Conservation (phyloP, 2,329 filamentous ascomycete genomes). For the Zasmidium citrigriseum region DNA sequence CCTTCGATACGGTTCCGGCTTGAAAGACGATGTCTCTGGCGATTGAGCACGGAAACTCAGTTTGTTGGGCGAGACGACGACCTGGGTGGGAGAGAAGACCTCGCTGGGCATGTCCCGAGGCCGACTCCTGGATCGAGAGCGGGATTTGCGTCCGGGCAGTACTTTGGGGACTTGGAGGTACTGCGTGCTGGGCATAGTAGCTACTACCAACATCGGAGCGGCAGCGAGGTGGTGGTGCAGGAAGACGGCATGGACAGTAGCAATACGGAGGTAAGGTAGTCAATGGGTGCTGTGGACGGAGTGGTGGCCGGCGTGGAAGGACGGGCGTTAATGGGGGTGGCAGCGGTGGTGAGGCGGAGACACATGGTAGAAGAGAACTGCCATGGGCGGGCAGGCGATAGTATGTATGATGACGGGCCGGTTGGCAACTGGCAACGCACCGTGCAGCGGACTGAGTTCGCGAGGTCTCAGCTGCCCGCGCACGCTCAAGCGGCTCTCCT, state of each 20-base stretch:
- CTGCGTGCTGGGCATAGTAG: constrained; percentile 27
- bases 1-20: constrained; percentile 20
- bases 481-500: not conserved
- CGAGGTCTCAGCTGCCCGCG: constrained; percentile 2
- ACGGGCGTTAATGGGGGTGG: not conserved
- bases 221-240: not conserved
- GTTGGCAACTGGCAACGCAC: not conserved
- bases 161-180: constrained; percentile 41
- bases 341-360: not conserved
- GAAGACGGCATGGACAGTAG: constrained; percentile 3
- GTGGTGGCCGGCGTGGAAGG: too few species aligned
- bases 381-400: constrained; percentile 4
- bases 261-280: not conserved
- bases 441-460: not conserved
- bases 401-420: constrained; percentile 12
- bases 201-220: constrained; percentile 18
- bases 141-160: constrained; percentile 33
- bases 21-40: constrained; percentile 17
- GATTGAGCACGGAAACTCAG: constrained; percentile 25
- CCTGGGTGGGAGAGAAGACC: constrained; percentile 25
- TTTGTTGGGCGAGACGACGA: constrained; percentile 26
- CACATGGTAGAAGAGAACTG: constrained; percentile 1
- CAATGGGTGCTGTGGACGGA: not conserved
- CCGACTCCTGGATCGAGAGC: constrained; percentile 34
- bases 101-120: constrained; percentile 24